Conservation (phyloP, 805 yeast genomes). For the Metschnikowia chrysomelidarum region DNA sequence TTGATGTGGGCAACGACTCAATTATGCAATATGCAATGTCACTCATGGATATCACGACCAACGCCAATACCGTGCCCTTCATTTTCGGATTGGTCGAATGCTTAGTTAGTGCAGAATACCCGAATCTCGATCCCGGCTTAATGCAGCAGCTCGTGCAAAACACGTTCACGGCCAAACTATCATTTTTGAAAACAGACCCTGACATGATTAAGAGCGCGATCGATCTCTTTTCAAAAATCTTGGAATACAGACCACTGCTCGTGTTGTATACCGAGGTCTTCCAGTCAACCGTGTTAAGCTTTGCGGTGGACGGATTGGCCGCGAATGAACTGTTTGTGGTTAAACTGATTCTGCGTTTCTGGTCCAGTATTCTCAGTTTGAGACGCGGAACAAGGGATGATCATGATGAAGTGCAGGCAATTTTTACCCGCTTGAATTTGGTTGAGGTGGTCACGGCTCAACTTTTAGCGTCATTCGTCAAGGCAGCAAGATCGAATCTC, state of each 20-base stretch:
- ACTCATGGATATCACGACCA: constrained; percentile 14
- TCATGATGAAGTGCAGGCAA: constrained; percentile 28
- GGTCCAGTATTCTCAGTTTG: constrained; percentile 49
- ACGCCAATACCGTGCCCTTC: constrained; percentile 38
- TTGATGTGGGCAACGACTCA: constrained; percentile 40
- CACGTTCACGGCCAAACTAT: constrained; percentile 36
- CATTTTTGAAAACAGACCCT: constrained; percentile 49
- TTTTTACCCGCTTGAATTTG: constrained; percentile 16
- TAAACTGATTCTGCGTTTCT: constrained; percentile 51
- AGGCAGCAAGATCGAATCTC: constrained; percentile 55
- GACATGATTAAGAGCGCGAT: constrained; percentile 55
- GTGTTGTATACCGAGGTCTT: constrained; percentile 35
- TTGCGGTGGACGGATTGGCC: constrained; percentile 37
- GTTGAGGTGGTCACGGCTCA: constrained; percentile 28
- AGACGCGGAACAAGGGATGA: constrained; percentile 47
- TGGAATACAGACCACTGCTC: constrained; percentile 50
- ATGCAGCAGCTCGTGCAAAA: constrained; percentile 37
- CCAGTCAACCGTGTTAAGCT: constrained; percentile 22
- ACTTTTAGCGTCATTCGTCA: constrained; percentile 35
- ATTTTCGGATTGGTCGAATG: constrained; percentile 47
- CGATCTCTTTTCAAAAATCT: constrained; percentile 48
- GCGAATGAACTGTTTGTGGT: constrained; percentile 56
- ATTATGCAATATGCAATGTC: constrained; percentile 11
- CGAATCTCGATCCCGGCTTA: constrained; percentile 26
- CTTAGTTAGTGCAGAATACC: constrained; percentile 38